A percentile compares a stretch with the other conserved stretches of the same genome.
These are phyloP conservation scores for Nemania sp. DNA, from an alignment of 2,329 filamentous ascomycete genomes.

Conservation along the genomic window DNA sequence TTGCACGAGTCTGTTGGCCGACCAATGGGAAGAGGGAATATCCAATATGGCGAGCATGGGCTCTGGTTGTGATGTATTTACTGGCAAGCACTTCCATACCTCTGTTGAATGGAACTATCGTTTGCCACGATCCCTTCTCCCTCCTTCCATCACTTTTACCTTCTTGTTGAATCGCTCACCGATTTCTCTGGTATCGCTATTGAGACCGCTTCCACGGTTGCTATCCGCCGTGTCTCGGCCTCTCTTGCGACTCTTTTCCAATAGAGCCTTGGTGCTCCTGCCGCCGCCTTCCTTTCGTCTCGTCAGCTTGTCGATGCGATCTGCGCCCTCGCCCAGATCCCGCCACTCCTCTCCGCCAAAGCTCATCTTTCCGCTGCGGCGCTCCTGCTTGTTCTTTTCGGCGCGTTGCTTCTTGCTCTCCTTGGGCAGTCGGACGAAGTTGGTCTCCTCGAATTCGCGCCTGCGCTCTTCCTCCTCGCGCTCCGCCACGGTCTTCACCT, in stretches of 20 bases:
- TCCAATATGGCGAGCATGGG: no score
- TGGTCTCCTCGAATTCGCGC: constrained; percentile 85
- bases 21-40: no score
- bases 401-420: constrained; percentile 84
- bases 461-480: constrained; percentile 78
- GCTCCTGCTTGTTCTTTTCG: constrained; percentile 62
- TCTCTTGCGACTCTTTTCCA: constrained; percentile 88
- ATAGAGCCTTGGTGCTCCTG: constrained; percentile 61
- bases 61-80: not conserved
- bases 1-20: no score
- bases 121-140: constrained; percentile 46
- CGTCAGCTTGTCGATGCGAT: constrained; percentile 84
- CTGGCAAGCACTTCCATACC: not conserved
- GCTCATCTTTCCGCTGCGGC: constrained; percentile 62
- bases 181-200: constrained; percentile 56
- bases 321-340: constrained; percentile 79
- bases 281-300: constrained; percentile 65
- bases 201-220: constrained; percentile 63
- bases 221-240: constrained; percentile 70
- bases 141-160: constrained; percentile 56
- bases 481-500: constrained; percentile 76
- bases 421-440: constrained; percentile 85
- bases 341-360: constrained; percentile 94
- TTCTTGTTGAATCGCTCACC: constrained; percentile 77
- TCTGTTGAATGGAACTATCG: constrained; percentile 25